A percentile compares a stretch with the other conserved stretches of the same genome.
These are phyloP conservation scores for Clitopilus passeckerianus DNA, from an alignment of 768 basidiomycete genomes.

Conservation along the genomic window DNA sequence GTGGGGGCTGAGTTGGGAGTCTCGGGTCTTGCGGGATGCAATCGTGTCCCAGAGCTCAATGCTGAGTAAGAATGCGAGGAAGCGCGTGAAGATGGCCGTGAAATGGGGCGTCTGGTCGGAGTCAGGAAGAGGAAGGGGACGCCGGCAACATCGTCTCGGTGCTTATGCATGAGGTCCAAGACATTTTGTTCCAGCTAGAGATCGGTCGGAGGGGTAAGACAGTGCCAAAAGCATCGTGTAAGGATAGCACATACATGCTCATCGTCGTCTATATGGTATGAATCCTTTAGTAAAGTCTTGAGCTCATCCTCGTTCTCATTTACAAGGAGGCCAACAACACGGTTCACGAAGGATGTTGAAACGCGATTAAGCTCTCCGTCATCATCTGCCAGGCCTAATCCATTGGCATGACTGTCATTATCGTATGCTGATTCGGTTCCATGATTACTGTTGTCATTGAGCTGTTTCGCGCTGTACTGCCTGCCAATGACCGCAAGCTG, in stretches of 20 bases:
- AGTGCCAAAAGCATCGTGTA: slow-evolving; percentile 6
- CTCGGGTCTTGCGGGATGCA: slow-evolving; percentile 62
- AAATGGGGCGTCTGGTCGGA: slow-evolving; percentile 72
- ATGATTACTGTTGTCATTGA: slow-evolving; percentile 27
- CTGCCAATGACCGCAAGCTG: slow-evolving; percentile 72
- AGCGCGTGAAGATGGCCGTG: slow-evolving; percentile 77
- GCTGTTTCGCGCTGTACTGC: slow-evolving; percentile 49
- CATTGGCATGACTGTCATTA: not conserved
- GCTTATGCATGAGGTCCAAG: slow-evolving; percentile 94
- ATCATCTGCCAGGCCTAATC: slow-evolving; percentile 29
- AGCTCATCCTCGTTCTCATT: slow-evolving; percentile 87
- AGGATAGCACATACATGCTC: slow-evolving; percentile 30
- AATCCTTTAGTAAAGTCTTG: slow-evolving; percentile 66
- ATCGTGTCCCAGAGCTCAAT: slow-evolving; percentile 24
- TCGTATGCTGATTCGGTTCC: slow-evolving; percentile 29
- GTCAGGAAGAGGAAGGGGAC: slow-evolving; percentile 82
- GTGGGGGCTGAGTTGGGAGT: slow-evolving; percentile 72
- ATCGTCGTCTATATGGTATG: slow-evolving; percentile 66
- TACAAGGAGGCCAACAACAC: slow-evolving; percentile 66
- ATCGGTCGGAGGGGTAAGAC: slow-evolving; percentile 9
- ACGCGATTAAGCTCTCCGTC: slow-evolving; percentile 52
- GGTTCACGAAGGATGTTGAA: slow-evolving; percentile 57
- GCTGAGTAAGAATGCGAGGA: slow-evolving; percentile 47
- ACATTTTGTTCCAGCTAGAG: slow-evolving; percentile 80
- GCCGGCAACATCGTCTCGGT: slow-evolving; percentile 78